Conservation (phyloP, 148 eudicot genomes). For the Pouteria glomerata region DNA sequence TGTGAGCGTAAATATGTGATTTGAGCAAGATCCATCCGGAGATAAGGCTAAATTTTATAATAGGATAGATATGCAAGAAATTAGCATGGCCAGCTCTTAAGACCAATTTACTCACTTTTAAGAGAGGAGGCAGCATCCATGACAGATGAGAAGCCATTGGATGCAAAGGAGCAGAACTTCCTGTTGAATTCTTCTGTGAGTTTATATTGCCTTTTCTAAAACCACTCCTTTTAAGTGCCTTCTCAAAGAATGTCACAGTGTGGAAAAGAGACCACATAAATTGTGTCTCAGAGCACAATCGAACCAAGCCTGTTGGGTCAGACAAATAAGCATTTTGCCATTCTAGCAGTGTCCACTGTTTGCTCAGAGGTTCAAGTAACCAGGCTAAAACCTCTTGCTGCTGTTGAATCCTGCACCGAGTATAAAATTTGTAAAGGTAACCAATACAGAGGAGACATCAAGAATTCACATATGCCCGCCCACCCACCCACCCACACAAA, state of each 20-base stretch:
- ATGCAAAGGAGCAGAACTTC: conserved; percentile 37
- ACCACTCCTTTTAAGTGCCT: conserved; percentile 93
- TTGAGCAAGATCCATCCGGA: neutral
- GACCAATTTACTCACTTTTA: conserved; percentile 51
- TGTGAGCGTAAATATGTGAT: neutral
- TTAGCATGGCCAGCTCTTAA: neutral
- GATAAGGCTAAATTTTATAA: neutral
- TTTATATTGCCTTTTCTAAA: conserved; percentile 49
- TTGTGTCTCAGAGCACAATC: conserved; percentile 65
- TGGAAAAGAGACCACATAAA: conserved; percentile 98
- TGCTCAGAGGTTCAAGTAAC: conserved; percentile 96
- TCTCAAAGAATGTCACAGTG: conserved; percentile 93
- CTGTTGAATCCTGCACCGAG: conserved; percentile 64
- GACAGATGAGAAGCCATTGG: conserved; percentile 89
- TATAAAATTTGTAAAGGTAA: conserved; percentile 10
- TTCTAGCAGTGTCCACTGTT: conserved; percentile 76
- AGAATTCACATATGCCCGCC: neutral
- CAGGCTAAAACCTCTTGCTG: conserved; percentile 96
- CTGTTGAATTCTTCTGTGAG: conserved; percentile 38
- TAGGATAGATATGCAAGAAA: conserved; percentile 4
- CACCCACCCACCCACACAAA: neutral
- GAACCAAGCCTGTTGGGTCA: conserved; percentile 77
- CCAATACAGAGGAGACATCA: neutral
- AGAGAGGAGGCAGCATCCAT: conserved; percentile 98
- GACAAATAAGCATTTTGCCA: conserved; percentile 93